A percentile compares a stretch with the other conserved stretches of the same genome.
phyloP scores from a whole-genome alignment of 345 rosid genomes.

The Murraya koenigii region DNA sequence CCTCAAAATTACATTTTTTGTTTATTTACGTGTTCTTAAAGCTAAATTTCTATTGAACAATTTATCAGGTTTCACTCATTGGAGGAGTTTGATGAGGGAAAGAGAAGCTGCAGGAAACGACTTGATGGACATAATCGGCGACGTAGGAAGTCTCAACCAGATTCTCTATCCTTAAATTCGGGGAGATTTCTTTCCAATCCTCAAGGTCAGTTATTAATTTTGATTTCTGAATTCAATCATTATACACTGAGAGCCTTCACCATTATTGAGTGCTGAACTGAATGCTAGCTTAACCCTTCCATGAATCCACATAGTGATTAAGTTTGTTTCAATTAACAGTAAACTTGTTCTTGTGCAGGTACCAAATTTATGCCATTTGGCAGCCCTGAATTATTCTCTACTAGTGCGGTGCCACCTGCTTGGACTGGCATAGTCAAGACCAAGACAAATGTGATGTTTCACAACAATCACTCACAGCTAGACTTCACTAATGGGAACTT shows the following conservation, averaged over 20 bases:
- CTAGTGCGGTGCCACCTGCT: conserved; percentile 29
- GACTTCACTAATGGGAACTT: conserved; percentile 33
- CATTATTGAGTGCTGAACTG: not conserved
- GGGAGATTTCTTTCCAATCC: conserved; percentile 39
- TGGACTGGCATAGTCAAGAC: conserved; percentile 43
- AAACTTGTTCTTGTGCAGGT: conserved; percentile 32
- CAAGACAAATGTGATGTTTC: conserved; percentile 29
- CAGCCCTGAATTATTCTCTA: conserved; percentile 35
- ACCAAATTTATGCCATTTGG: conserved; percentile 42
- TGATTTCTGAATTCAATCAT: not conserved
- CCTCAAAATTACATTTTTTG: not conserved
- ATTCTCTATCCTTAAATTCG: conserved; percentile 36
- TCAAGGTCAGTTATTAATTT: conserved; percentile 40
- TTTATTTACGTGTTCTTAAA: not conserved
- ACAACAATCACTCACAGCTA: conserved; percentile 25
- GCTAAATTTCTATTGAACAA: not conserved
- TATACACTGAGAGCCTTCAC: not conserved
- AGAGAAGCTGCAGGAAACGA: conserved; percentile 78
- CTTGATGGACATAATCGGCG: conserved; percentile 81
- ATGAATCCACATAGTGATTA: not conserved
- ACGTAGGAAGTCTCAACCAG: conserved; percentile 67
- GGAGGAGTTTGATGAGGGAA: conserved; percentile 72
- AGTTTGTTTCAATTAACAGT: conserved; percentile 1
- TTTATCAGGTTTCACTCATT: conserved; percentile 63
- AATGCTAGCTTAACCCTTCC: not conserved